Evolutionary conservation across 2,329 filamentous ascomycete genomes (phyloP).

Genomic region (Aureobasidium mangrovei): DNA sequence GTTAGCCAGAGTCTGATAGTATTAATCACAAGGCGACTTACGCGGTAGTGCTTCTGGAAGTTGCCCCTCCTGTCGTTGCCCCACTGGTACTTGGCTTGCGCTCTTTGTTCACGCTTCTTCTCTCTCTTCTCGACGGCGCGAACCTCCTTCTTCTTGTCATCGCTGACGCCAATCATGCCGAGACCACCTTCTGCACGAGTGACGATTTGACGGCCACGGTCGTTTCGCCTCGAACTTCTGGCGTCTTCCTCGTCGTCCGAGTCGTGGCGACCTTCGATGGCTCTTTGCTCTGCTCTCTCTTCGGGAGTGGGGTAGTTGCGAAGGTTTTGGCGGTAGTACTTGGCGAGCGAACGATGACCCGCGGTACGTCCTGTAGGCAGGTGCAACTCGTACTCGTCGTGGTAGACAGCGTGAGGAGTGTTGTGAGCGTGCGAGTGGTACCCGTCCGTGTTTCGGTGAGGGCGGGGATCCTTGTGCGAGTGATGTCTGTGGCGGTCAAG

Average conservation of each 20-base stretch:
- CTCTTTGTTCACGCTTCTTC: constrained; percentile 51
- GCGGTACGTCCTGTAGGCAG: constrained; percentile 82
- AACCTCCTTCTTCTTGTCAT: constrained; percentile 64
- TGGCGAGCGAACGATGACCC: constrained; percentile 78
- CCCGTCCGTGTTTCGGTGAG: constrained; percentile 66
- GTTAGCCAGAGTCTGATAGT: not conserved
- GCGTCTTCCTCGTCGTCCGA: constrained; percentile 38
- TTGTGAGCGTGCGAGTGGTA: constrained; percentile 73
- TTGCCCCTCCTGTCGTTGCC: constrained; percentile 66
- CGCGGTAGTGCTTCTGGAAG: constrained; percentile 66
- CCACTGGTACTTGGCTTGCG: constrained; percentile 50
- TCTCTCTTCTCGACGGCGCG: constrained; percentile 59
- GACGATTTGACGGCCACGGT: constrained; percentile 37
- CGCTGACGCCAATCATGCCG: constrained; percentile 69
- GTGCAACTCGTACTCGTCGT: constrained; percentile 89
- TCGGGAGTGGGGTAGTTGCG: constrained; percentile 71
- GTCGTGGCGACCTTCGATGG: constrained; percentile 43
- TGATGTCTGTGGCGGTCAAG: constrained; percentile 68
- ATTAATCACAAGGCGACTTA: constrained; percentile 28
- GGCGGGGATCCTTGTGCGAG: constrained; percentile 59
- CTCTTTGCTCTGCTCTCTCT: constrained; percentile 61
- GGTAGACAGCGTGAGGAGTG: constrained; percentile 68
- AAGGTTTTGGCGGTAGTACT: constrained; percentile 89
- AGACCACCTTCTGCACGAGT: constrained; percentile 62
- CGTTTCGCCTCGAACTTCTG: constrained; percentile 17